Conservation (phyloP, 2,329 filamentous ascomycete genomes). For the Fusarium napiforme region DNA sequence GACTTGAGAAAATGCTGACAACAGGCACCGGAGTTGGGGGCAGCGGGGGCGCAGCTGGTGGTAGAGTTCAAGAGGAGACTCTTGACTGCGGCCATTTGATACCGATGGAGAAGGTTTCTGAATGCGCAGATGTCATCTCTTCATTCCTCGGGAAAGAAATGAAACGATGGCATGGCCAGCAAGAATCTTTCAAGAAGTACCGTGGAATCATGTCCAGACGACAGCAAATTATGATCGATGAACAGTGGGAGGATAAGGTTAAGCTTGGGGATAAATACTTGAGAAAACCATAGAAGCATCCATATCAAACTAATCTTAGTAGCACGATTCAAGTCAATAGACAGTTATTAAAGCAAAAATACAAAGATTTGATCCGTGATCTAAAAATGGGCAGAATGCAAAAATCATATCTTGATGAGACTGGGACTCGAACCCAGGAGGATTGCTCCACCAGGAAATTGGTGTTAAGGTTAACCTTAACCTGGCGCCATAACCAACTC, state of each 20-base stretch:
- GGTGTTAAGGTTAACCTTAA: conserved; percentile 34
- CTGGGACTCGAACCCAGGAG: conserved; percentile 38
- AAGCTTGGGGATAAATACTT: neutral
- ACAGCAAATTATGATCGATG: neutral
- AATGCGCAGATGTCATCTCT: neutral
- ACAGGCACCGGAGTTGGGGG: neutral
- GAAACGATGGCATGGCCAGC: neutral
- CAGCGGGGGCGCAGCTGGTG: neutral
- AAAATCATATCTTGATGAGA: conserved; percentile 21
- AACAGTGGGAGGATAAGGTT: neutral
- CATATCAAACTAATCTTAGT: rapidly evolving
- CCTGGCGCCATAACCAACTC: conserved; percentile 37
- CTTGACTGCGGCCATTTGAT: conserved; percentile 5
- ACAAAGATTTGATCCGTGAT: conserved; percentile 41
- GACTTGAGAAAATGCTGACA: neutral
- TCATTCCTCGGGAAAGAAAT: neutral
- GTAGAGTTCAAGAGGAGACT: neutral
- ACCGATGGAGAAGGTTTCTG: neutral
- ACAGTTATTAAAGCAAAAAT: conserved; percentile 49
- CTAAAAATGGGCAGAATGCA: rapidly evolving
- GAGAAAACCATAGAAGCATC: neutral
- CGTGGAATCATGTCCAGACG: neutral
- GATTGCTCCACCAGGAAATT: conserved; percentile 36
- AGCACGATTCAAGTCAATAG: rapidly evolving
- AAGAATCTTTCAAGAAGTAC: neutral